phyloP scores from a whole-genome alignment of 2,329 filamentous ascomycete genomes.

The Arthroderma sp. region DNA sequence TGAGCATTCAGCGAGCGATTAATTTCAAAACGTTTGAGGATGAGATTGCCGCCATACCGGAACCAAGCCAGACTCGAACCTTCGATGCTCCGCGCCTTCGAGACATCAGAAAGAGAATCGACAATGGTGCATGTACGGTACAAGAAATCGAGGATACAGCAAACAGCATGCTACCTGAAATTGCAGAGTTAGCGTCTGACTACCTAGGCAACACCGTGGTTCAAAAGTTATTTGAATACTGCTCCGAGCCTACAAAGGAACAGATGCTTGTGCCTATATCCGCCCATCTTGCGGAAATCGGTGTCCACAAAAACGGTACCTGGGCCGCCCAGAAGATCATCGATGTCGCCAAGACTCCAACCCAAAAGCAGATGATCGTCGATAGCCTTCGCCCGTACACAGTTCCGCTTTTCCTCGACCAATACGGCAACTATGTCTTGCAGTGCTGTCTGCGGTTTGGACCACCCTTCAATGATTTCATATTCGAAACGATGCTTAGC shows the following conservation, averaged over 20 bases:
- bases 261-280: constrained; percentile 80
- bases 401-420: constrained; percentile 84
- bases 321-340: constrained; percentile 99
- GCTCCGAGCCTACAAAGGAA: constrained; percentile 78
- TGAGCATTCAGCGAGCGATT: constrained; percentile 64
- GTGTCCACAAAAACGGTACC: constrained; percentile 96
- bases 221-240: constrained; percentile 95
- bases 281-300: constrained; percentile 89
- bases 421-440: constrained; percentile 96
- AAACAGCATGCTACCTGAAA: constrained; percentile 87
- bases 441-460: constrained; percentile 93
- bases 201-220: constrained; percentile 99
- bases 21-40: constrained; percentile 57
- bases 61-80: constrained; percentile 75
- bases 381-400: constrained; percentile 75
- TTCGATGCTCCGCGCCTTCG: constrained; percentile 90
- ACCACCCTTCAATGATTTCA: constrained; percentile 81
- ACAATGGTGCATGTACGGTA: constrained; percentile 77
- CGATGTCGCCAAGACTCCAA: constrained; percentile 75
- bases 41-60: constrained; percentile 79
- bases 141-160: constrained; percentile 88
- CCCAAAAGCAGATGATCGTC: constrained; percentile 73
- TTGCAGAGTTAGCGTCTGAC: constrained; percentile 86
- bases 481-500: constrained; percentile 93
- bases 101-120: constrained; percentile 93